phyloP scores from a whole-genome alignment of 306 rosid species.

The Geum urbanum region DNA sequence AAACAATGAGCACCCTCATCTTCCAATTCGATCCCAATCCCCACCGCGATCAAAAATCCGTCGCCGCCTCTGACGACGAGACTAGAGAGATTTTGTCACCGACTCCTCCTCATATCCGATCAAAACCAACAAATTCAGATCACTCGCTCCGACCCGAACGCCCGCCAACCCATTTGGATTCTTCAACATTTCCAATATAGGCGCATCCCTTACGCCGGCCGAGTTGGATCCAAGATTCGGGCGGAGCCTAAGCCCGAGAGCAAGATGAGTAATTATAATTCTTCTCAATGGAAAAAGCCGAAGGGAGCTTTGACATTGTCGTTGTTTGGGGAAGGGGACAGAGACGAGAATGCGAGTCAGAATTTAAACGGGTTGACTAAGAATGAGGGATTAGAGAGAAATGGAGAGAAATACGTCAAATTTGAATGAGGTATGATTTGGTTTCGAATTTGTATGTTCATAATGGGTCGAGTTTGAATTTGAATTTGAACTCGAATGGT shows the following conservation, averaged over 20 bases:
- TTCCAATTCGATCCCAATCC: constrained; percentile 21
- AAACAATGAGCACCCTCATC: constrained; percentile 36
- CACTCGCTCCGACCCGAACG: constrained; percentile 17
- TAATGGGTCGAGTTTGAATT: constrained; percentile 32
- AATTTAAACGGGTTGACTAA: constrained; percentile 22
- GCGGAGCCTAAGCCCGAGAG: constrained; percentile 15
- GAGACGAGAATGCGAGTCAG: constrained; percentile 4
- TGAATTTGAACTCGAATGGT: constrained; percentile 12
- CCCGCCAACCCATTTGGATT: constrained; percentile 18
- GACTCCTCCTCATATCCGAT: constrained; percentile 42
- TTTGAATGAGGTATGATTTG: constrained; percentile 45
- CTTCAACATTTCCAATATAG: constrained; percentile 14
- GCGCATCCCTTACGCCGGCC: background rate
- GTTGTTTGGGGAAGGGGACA: constrained; percentile 68
- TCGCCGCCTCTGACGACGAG: constrained; percentile 28
- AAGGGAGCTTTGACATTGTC: constrained; percentile 81
- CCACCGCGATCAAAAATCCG: constrained; percentile 3
- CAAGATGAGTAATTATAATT: too few species aligned
- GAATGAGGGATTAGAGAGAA: constrained; percentile 27
- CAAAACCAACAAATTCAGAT: constrained; percentile 26
- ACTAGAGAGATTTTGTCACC: constrained; percentile 62
- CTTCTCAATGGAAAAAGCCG: constrained; percentile 45
- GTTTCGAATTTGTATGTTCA: constrained; percentile 41
- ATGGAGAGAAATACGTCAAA: constrained; percentile 37
- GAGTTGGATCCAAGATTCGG: constrained; percentile 8